These are phyloP conservation scores for Alternaria ethzedia DNA, from an alignment of 2,329 filamentous ascomycete species.

Conservation along the genomic window DNA sequence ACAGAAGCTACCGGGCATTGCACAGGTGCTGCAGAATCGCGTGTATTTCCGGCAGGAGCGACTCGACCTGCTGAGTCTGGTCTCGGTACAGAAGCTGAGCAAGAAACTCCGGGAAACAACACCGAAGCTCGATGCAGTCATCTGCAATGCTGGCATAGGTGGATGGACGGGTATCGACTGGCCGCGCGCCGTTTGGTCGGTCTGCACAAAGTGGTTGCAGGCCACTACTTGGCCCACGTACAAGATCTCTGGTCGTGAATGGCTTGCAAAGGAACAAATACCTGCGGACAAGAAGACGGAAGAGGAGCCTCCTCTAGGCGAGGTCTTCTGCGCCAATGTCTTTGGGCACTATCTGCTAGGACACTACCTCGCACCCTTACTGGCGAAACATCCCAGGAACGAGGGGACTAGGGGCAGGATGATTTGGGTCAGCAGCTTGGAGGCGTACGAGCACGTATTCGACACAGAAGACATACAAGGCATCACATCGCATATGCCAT, in stretches of 20 bases:
- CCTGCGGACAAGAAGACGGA: conserved; percentile 32
- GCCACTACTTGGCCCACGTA: conserved; percentile 78
- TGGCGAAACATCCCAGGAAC: conserved; percentile 58
- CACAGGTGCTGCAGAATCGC: conserved; percentile 48
- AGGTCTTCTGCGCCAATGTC: conserved; percentile 88
- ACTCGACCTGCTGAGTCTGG: conserved; percentile 63
- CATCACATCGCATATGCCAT: conserved; percentile 67
- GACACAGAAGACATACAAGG: conserved; percentile 77
- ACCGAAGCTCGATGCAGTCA: conserved; percentile 76
- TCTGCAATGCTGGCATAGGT: conserved; percentile 89
- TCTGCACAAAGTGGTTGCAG: conserved; percentile 69
- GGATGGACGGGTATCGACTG: conserved; percentile 84
- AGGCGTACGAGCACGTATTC: conserved; percentile 67
- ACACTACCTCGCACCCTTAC: conserved; percentile 78
- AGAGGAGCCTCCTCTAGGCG: conserved; percentile 70
- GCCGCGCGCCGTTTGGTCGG: conserved; percentile 61
- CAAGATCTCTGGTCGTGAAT: conserved; percentile 69
- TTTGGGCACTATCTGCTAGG: conserved; percentile 94
- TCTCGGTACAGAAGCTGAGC: conserved; percentile 62
- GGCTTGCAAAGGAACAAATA: conserved; percentile 62
- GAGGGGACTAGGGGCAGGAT: conserved; percentile 65
- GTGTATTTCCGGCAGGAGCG: conserved; percentile 63
- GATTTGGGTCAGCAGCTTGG: conserved; percentile 86
- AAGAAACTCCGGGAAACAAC: conserved; percentile 61
- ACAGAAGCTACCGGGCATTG: conserved; percentile 46